Evolutionary conservation across 1,284 basidiomycete species (phyloP).

Genomic region (Tausonia pullulans): DNA sequence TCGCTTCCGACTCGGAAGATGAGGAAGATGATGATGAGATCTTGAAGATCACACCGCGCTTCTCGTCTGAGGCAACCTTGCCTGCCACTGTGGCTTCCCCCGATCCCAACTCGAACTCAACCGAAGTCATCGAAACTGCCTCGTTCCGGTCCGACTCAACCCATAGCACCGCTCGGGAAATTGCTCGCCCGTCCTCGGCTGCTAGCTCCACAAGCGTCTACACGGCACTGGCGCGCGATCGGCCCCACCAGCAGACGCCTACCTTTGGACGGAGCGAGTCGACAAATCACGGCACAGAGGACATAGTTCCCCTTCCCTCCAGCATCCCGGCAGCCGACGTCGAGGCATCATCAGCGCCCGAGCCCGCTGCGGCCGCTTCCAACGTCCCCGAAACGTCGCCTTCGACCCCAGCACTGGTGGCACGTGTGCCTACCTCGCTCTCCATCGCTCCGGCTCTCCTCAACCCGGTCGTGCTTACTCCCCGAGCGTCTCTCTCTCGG

Average conservation of each 20-base stretch:
- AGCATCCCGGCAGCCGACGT: no score
- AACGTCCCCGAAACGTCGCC: no score
- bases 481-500: background rate
- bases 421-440: background rate
- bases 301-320: no score
- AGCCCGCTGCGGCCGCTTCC: no score
- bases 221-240: background rate
- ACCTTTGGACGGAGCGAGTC: no score
- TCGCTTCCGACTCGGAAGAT: slow-evolving; percentile 2
- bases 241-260: background rate
- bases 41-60: slow-evolving; percentile 3
- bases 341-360: no score
- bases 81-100: background rate
- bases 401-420: background rate
- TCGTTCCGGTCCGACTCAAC: background rate
- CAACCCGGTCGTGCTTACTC: background rate
- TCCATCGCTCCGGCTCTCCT: slow-evolving; percentile 1
- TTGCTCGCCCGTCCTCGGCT: no score
- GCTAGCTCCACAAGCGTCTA: background rate
- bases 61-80: background rate
- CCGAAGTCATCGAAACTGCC: background rate
- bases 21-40: slow-evolving; percentile 6
- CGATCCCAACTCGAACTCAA: background rate
- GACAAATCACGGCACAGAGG: no score
- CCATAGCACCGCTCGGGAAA: background rate